Base-by-base conservation (phyloP, 2,329 filamentous ascomycete genomes). In the Diplodia scrobiculata region DNA sequence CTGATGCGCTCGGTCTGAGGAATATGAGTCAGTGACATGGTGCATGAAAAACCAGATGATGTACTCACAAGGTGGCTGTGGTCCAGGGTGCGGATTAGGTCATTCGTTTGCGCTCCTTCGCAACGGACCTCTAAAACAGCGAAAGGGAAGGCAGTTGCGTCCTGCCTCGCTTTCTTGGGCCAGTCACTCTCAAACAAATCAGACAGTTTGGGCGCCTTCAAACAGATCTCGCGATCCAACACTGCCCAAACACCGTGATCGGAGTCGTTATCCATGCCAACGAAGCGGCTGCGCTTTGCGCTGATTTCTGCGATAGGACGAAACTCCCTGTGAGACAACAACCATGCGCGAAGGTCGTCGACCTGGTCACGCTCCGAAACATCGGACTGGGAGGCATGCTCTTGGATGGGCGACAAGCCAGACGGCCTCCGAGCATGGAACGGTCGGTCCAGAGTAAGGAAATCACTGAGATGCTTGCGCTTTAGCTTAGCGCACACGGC, bases 51-150 rank as follows among this genome's bases (percentile, higher is more conserved):
- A 54, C 9, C 60, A 50, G 5, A 34, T 14, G 38, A 10, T 27
- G 36, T 45, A 70, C 73, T 58, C 72, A 83, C 81, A 64, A 84
- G 71, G 70, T 84, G 80, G 68, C 79, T 83, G 48, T 75, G 72
- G 67, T 84, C 79, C 25, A 84, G 74, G 5, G 73, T 73, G 55
- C 79, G 71, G 25, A 83, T 73, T 14, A 84, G 72, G 27, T 75
- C 73, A 21, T 72, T 70, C 27, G 74, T 74, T 38, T 73, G 71
- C 38, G 70, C 70, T 3, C 82, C 82, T 72, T 85, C 82, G 63
- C 79, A 78, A 32, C 83, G 79, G 34, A 86, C 75, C 53, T 82
- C 78, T 1, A 86, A 74, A 17, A 85, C 77, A 32, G 82, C 82
- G 71, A 84, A 80, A 5, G 83, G 83, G 68, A 86, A 85, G 5